Conservation (phyloP, 2,329 filamentous ascomycete genomes). For the Diaporthe velutina region DNA sequence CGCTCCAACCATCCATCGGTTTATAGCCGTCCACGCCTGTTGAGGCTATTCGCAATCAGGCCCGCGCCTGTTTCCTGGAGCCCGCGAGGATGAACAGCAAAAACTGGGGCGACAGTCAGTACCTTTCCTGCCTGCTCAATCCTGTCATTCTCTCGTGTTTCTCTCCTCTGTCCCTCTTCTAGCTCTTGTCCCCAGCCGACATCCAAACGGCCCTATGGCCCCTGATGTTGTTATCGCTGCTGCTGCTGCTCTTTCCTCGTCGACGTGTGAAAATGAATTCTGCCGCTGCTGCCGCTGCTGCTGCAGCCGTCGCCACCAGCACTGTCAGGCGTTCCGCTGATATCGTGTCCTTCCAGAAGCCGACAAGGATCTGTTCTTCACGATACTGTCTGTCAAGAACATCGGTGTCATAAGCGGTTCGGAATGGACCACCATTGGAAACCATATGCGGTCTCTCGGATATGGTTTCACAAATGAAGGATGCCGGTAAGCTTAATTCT, state of each 20-base stretch:
- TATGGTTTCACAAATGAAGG: slow-evolving; percentile 76
- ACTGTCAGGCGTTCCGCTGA: slow-evolving; percentile 47
- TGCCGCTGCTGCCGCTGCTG: background rate
- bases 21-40: slow-evolving; percentile 13
- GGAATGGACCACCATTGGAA: slow-evolving; percentile 74
- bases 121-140: slow-evolving; percentile 30
- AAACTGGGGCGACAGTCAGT: slow-evolving; percentile 41
- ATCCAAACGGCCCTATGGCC: background rate
- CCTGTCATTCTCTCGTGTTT: slow-evolving; percentile 25
- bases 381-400: slow-evolving; percentile 72
- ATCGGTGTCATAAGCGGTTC: slow-evolving; percentile 73
- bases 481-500: slow-evolving; percentile 65
- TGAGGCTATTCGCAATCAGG: slow-evolving; percentile 36
- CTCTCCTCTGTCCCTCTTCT: slow-evolving; percentile 4
- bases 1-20: slow-evolving; percentile 12
- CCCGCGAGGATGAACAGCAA: slow-evolving; percentile 39
- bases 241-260: slow-evolving; percentile 37
- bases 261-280: background rate
- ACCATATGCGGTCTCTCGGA: slow-evolving; percentile 69
- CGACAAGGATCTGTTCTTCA: slow-evolving; percentile 74
- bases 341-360: slow-evolving; percentile 51
- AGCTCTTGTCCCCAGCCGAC: background rate
- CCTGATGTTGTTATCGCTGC: background rate
- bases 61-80: slow-evolving; percentile 23
- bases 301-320: slow-evolving; percentile 58